Conservation (phyloP, 495 filamentous ascomycete species). For the Hyaloscypha finlandica region DNA sequence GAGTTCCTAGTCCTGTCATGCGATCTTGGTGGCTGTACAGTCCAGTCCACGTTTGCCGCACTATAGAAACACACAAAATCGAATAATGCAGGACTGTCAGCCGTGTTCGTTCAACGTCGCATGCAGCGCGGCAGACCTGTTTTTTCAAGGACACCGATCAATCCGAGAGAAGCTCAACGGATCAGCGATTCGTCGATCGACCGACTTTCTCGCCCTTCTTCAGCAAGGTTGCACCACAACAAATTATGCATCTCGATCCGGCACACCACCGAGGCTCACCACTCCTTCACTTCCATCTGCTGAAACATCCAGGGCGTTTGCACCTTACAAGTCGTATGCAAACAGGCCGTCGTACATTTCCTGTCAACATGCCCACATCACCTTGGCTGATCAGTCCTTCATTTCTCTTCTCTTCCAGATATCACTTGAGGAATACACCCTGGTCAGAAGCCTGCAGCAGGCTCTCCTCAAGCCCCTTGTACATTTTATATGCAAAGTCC, state of each 20-base stretch:
- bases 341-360: slow-evolving; percentile 7
- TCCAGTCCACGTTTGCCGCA: neutral
- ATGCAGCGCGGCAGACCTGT: slow-evolving; percentile 24
- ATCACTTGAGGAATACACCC: slow-evolving; percentile 15
- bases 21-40: slow-evolving; percentile 23
- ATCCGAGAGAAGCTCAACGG: slow-evolving; percentile 12
- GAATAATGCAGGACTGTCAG: slow-evolving; percentile 20
- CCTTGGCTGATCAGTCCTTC: slow-evolving; percentile 12
- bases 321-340: slow-evolving; percentile 25
- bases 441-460: slow-evolving; percentile 11
- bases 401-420: neutral
- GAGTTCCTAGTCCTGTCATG: slow-evolving; percentile 15
- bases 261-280: slow-evolving; percentile 18
- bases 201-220: slow-evolving; percentile 6
- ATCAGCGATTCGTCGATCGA: slow-evolving; percentile 16
- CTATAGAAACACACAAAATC: slow-evolving; percentile 5
- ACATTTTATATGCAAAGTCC: slow-evolving; percentile 7
- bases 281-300: slow-evolving; percentile 8
- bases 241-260: slow-evolving; percentile 18
- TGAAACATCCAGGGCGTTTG: slow-evolving; percentile 24
- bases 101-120: slow-evolving; percentile 27
- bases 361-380: slow-evolving; percentile 1
- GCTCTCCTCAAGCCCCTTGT: slow-evolving; percentile 8
- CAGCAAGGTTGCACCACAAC: slow-evolving; percentile 16
- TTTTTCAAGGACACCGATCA: slow-evolving; percentile 15